Evolutionary conservation across 2,329 filamentous ascomycete species (phyloP).

Genomic region (Colletotrichum truncatum): DNA sequence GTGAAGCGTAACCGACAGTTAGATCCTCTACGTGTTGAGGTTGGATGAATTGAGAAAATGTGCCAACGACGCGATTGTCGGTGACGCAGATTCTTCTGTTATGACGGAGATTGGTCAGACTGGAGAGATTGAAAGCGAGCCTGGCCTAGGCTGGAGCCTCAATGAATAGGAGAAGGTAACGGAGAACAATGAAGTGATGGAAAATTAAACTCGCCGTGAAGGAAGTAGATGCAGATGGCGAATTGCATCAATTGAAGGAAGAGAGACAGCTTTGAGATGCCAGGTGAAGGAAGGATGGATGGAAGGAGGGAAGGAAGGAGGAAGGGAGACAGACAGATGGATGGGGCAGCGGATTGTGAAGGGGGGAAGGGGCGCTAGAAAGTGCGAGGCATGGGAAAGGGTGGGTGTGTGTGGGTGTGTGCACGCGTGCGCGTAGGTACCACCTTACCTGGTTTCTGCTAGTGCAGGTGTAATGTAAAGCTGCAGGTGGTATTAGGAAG

Average conservation of each 20-base stretch:
- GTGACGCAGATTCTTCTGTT: slow-evolving; percentile 29
- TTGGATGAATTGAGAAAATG: background rate
- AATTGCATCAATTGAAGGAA: slow-evolving; percentile 11
- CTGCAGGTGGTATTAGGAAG: background rate
- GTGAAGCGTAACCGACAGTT: background rate
- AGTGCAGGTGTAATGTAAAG: background rate
- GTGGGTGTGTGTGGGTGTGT: background rate
- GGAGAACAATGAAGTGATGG: slow-evolving; percentile 36
- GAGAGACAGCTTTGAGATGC: slow-evolving; percentile 10
- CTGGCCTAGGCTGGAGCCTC: background rate
- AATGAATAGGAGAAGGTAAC: slow-evolving; percentile 29
- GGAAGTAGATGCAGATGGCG: slow-evolving; percentile 5
- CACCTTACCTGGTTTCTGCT: background rate
- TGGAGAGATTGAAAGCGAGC: slow-evolving; percentile 6
- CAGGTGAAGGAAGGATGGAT: slow-evolving; percentile 18
- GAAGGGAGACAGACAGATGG: slow-evolving; percentile 27
- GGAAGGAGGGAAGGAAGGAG: slow-evolving; percentile 21
- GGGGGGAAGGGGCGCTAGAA: slow-evolving; percentile 16
- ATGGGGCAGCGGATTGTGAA: slow-evolving; percentile 23
- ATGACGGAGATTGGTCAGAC: slow-evolving; percentile 22
- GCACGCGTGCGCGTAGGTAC: background rate
- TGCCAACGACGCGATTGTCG: slow-evolving; percentile 24
- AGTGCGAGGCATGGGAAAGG: background rate
- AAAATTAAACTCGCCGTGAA: slow-evolving; percentile 15
- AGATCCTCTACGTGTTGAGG: background rate